phyloP scores from a whole-genome alignment of 805 yeast genomes.

The Candida nanaspora region DNA sequence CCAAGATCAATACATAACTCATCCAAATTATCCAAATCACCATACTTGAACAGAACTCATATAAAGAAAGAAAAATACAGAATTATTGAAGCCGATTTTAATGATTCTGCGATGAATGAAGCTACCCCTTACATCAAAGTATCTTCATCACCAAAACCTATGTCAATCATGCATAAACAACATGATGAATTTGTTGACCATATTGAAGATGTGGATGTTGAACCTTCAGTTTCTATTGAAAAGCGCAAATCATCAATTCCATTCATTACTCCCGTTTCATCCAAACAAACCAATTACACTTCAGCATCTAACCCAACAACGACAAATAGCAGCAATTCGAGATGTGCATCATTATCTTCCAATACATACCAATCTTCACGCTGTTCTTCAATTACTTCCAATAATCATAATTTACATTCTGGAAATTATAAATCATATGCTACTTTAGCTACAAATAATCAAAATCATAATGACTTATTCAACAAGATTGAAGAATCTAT shows the following conservation, averaged over 20 bases:
- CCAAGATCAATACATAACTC: not conserved
- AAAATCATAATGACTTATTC: conserved; percentile 4
- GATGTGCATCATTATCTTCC: conserved; percentile 15
- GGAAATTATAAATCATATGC: conserved; percentile 6
- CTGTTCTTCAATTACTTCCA: not conserved
- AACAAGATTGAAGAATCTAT: not conserved
- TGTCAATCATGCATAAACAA: conserved; percentile 2
- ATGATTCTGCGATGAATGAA: not conserved
- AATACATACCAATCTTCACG: not conserved
- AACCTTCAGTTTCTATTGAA: conserved; percentile 8
- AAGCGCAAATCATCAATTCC: conserved; percentile 4
- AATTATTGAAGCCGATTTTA: not conserved
- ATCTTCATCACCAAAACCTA: not conserved
- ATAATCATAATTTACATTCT: conserved; percentile 1
- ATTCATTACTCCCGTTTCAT: conserved; percentile 3
- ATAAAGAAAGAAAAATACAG: not conserved
- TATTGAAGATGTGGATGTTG: conserved; percentile 6
- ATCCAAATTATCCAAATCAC: not conserved
- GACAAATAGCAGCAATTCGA: conserved; percentile 5
- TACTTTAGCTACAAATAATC: conserved; percentile 4
- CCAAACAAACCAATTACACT: conserved; percentile 1
- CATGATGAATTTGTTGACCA: not conserved
- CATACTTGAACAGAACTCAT: not conserved
- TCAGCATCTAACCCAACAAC: conserved; percentile 7
- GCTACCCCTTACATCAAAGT: not conserved